A percentile compares a stretch with the other conserved stretches of the same genome.
These are phyloP conservation scores for Suhomyces guaymorum DNA, from an alignment of 1,139 yeast species.

Conservation along the genomic window DNA sequence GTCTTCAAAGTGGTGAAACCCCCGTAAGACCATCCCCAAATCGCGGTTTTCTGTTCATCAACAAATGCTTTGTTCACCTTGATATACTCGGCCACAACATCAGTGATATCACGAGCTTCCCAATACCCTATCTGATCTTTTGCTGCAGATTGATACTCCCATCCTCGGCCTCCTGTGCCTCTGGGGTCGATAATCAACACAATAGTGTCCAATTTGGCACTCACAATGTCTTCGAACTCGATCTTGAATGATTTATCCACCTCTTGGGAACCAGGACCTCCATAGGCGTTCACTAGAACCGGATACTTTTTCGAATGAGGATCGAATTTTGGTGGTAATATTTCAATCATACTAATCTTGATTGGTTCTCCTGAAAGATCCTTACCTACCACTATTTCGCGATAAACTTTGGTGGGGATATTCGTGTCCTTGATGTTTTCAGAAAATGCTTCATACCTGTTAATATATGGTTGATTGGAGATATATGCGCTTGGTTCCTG, in stretches of 20 bases:
- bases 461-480: slow-evolving; percentile 32
- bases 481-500: slow-evolving; percentile 19
- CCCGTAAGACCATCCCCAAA: slow-evolving; percentile 98
- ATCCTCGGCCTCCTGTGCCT: slow-evolving; percentile 91
- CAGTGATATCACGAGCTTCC: slow-evolving; percentile 83
- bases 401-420: slow-evolving; percentile 57
- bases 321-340: slow-evolving; percentile 70
- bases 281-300: slow-evolving; percentile 78
- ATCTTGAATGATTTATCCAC: slow-evolving; percentile 55
- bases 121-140: slow-evolving; percentile 72
- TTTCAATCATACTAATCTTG: slow-evolving; percentile 68
- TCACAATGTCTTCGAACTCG: slow-evolving; percentile 69
- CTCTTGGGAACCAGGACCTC: slow-evolving; percentile 91
- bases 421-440: slow-evolving; percentile 34
- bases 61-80: slow-evolving; percentile 51
- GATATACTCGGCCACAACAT: slow-evolving; percentile 65
- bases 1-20: slow-evolving; percentile 80
- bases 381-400: slow-evolving; percentile 47
- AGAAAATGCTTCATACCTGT: slow-evolving; percentile 28
- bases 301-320: slow-evolving; percentile 62
- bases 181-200: slow-evolving; percentile 89
- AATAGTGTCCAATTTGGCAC: slow-evolving; percentile 69
- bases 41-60: slow-evolving; percentile 65
- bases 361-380: slow-evolving; percentile 42
- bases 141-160: slow-evolving; percentile 71